Conservation (phyloP, 352 stramenopile species). For the Globisporangium abappressorium region DNA sequence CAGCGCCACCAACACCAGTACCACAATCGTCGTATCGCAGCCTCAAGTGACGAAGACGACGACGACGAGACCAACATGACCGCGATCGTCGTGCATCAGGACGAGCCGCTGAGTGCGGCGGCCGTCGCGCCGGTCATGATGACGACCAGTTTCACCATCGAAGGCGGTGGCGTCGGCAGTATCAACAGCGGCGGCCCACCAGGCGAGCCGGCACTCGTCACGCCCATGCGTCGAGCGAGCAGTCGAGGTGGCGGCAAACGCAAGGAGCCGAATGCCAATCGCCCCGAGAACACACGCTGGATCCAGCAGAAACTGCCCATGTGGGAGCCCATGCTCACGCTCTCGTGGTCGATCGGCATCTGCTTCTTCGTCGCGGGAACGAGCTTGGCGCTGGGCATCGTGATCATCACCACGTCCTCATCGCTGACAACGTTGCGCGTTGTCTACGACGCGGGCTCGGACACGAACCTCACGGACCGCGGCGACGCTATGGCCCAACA, state of each 20-base stretch:
- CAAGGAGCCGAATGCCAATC: constrained; percentile 30
- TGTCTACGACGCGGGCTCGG: constrained; percentile 50
- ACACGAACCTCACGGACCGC: constrained; percentile 21
- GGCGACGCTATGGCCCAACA: constrained; percentile 27
- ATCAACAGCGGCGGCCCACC: not conserved
- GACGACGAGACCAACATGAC: constrained; percentile 10
- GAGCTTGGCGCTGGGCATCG: constrained; percentile 46
- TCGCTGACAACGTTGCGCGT: constrained; percentile 56
- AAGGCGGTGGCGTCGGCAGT: not conserved
- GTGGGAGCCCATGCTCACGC: constrained; percentile 76
- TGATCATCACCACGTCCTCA: constrained; percentile 46
- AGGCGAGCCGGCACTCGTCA: not conserved
- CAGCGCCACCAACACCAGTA: not conserved
- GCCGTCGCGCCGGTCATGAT: constrained; percentile 9
- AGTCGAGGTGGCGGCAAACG: constrained; percentile 7
- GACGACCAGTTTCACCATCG: not conserved
- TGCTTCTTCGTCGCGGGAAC: constrained; percentile 39
- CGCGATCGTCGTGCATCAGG: constrained; percentile 24
- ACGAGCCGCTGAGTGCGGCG: constrained; percentile 10
- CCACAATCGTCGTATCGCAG: constrained; percentile 2
- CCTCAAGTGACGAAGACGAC: constrained; percentile 8
- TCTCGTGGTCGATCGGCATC: constrained; percentile 56
- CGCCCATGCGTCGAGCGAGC: constrained; percentile 7
- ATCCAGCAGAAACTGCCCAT: constrained; percentile 65
- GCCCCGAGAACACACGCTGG: constrained; percentile 48